Percentiles rank a stretch among this genome's conserved stretches.
Evolutionary conservation across 176 grass and related monocot species (phyloP).

Genomic region (Chrysopogon serrulatus): DNA sequence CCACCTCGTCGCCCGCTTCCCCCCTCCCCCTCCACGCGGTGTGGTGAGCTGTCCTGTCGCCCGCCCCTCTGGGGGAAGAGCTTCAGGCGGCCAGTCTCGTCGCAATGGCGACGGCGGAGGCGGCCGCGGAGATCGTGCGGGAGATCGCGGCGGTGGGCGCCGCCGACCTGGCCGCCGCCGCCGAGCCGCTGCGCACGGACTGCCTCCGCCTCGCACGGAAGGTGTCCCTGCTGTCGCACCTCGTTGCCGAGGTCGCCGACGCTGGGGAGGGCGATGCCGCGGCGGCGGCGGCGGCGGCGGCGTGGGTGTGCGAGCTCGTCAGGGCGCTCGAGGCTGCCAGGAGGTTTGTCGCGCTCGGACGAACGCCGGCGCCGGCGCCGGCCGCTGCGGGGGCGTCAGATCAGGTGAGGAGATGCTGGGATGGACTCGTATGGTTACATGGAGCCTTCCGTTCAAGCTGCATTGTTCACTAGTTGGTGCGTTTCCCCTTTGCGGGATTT

Average conservation of each 20-base stretch:
- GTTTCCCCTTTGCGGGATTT: neutral
- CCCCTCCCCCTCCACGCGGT: conserved; percentile 30
- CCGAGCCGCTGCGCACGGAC: conserved; percentile 53
- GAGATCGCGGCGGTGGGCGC: conserved; percentile 51
- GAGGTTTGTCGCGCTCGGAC: conserved; percentile 56
- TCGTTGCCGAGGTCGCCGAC: conserved; percentile 66
- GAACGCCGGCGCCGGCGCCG: neutral
- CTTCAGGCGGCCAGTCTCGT: neutral
- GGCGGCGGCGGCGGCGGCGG: neutral
- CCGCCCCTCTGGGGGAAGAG: neutral
- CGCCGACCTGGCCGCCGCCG: conserved; percentile 46
- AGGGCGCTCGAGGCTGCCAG: conserved; percentile 60
- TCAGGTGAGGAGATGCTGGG: conserved; percentile 27
- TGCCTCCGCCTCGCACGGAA: conserved; percentile 77
- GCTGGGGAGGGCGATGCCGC: neutral
- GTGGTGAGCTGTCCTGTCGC: conserved; percentile 31
- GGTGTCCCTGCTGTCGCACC: conserved; percentile 84
- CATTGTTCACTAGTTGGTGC: conserved; percentile 36
- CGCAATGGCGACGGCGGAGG: conserved; percentile 30
- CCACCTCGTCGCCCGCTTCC: neutral
- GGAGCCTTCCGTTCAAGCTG: neutral
- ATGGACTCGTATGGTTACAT: neutral
- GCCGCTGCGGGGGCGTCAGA: conserved; percentile 8
- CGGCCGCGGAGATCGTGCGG: conserved; percentile 44
- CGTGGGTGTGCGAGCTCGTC: conserved; percentile 53